Base-by-base conservation (phyloP, 768 basidiomycete genomes). In the Leucocoprinus leucothites region DNA sequence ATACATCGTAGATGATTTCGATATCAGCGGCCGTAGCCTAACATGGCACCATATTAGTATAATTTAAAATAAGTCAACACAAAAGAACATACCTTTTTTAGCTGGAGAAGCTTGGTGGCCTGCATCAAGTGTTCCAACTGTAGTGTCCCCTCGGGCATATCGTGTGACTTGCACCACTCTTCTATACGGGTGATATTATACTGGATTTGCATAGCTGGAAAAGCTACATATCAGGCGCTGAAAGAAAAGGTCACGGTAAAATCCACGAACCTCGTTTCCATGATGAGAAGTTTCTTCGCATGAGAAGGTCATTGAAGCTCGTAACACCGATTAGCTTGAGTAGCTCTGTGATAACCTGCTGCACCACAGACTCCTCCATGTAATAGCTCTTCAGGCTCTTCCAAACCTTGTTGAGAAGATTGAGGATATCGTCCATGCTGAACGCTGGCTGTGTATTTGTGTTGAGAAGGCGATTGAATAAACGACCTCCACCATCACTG, bases 81-180 rank as follows among this genome's bases (percentile, higher is more conserved):
- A 22, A 35, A 60, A 75, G 21, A 52, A 31, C 5, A 38, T 38
- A 88, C 94, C 82, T 99, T 99, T 78, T 98, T 99, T 65, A 99
- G 76, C 70, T 99, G 97, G 22, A 99, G 77, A 52, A 99, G 74
- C 73, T 99, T 98, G 64, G 97, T 98, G 53, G 97, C 97, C 77
- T 99, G 97, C 94, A 98, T 97, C 73, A 99, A 80, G 73, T 98
- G 95, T 72, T 99, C 97, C 53, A 99, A 78, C 69, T 98, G 97
- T 25, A 99, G 79, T 16, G 93, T 92, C 8, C 97, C 97, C 69
- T 99, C 97, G 1, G 96, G 97, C 94, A 99, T 98, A 67, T 97
- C 94, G 66, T 98, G 97, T 22, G 97, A 95, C 74, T 99, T 98
- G 78, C 97, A 99, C 97, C 97, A 98, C 72, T 98, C 95, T 65